Conservation (phyloP, 2,329 filamentous ascomycete species). For the Neocucurbitaria cava region DNA sequence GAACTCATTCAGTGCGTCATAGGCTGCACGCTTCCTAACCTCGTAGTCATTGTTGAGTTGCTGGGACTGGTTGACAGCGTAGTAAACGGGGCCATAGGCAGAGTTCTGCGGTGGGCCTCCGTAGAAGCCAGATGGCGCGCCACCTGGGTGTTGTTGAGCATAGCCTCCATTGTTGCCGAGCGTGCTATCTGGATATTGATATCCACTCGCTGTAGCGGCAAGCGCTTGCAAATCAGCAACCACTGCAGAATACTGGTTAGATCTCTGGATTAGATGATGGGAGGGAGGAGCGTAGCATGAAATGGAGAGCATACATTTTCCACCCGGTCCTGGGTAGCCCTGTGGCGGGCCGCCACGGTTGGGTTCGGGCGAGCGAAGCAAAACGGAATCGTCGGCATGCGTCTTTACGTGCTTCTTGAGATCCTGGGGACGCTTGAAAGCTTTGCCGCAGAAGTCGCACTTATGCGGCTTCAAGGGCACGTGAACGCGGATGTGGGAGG, state of each 20-base stretch:
- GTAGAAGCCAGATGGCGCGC: conserved; percentile 57
- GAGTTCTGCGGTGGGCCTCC: conserved; percentile 61
- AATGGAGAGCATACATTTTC: conserved; percentile 48
- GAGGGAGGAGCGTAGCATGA: conserved; percentile 5
- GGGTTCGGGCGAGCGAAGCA: conserved; percentile 69
- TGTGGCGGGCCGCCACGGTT: conserved; percentile 52
- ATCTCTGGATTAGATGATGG: conserved; percentile 30
- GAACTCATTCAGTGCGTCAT: conserved; percentile 90
- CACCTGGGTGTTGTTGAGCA: conserved; percentile 61
- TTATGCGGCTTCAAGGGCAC: conserved; percentile 99
- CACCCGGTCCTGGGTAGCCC: conserved; percentile 45
- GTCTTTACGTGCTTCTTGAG: conserved; percentile 99
- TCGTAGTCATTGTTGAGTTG: conserved; percentile 74
- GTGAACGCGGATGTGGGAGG: conserved; percentile 97
- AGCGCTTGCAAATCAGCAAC: conserved; percentile 57
- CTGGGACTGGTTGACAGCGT: conserved; percentile 71
- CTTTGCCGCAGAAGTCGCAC: conserved; percentile 98
- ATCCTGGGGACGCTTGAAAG: conserved; percentile 98
- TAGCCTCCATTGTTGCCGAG: conserved; percentile 46
- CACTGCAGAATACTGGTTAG: conserved; percentile 48
- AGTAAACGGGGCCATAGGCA: conserved; percentile 76
- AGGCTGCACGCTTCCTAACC: conserved; percentile 77
- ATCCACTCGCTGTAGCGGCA: conserved; percentile 57
- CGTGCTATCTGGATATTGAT: conserved; percentile 54
- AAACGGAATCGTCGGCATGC: conserved; percentile 91